Evolutionary conservation across 2,329 filamentous ascomycete genomes (phyloP).

Genomic region (Sclerotinia glacialis): DNA sequence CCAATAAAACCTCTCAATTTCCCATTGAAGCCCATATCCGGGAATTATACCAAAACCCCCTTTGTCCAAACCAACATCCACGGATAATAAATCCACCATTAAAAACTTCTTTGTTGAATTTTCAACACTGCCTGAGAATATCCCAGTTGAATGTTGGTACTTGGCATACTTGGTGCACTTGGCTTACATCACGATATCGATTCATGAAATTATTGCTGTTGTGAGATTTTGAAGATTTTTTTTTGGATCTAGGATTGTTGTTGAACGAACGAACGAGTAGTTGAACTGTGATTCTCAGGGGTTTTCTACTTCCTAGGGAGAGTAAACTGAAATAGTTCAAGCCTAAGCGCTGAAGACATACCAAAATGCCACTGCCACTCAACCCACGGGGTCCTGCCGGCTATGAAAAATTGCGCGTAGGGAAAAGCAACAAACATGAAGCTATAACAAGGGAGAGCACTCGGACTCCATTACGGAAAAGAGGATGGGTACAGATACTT

Average conservation of each 20-base stretch:
- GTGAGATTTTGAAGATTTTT: too few relatives aligned
- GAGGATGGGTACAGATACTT: constrained; percentile 8
- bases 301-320: too few relatives aligned
- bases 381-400: neutral
- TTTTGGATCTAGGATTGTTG: neutral
- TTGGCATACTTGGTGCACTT: neutral
- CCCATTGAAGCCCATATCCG: neutral
- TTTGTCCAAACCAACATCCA: neutral
- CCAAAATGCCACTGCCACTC: too few relatives aligned
- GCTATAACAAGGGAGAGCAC: neutral
- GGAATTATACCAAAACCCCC: neutral
- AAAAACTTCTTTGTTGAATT: neutral
- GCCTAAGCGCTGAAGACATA: neutral
- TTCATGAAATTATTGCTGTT: neutral
- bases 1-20: neutral
- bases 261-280: neutral
- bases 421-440: neutral
- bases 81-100: neutral
- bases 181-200: neutral
- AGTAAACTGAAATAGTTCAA: too few relatives aligned
- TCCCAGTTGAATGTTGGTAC: neutral
- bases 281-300: too few relatives aligned
- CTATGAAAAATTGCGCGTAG: neutral
- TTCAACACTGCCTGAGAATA: too few relatives aligned
- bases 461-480: neutral